Evolutionary conservation across 2,329 filamentous ascomycete genomes (phyloP).

Genomic region (Fusarium setosum): DNA sequence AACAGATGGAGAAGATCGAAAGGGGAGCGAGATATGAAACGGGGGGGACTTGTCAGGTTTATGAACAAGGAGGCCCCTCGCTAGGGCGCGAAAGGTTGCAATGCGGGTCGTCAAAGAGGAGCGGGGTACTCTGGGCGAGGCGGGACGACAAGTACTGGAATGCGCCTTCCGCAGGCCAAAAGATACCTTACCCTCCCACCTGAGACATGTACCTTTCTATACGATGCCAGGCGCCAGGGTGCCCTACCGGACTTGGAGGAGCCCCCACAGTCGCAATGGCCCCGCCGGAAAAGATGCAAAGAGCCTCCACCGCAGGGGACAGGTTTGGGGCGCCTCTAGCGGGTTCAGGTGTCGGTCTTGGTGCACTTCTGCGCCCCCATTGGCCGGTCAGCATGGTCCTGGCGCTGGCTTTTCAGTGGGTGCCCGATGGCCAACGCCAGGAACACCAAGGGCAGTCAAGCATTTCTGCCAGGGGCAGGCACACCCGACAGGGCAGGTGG

Average conservation of each 20-base stretch:
- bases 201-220: slow-evolving; percentile 8
- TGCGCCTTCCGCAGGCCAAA: background rate
- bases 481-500: background rate
- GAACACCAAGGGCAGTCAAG: slow-evolving; percentile 10
- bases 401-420: slow-evolving; percentile 11
- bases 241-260: slow-evolving; percentile 14
- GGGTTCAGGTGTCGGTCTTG: slow-evolving; percentile 25
- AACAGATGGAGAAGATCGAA: slow-evolving; percentile 39
- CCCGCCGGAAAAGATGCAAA: background rate
- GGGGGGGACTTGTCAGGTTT: slow-evolving; percentile 35
- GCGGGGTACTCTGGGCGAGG: slow-evolving; percentile 6
- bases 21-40: slow-evolving; percentile 27
- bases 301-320: slow-evolving; percentile 36
- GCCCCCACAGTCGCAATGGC: background rate
- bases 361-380: slow-evolving; percentile 2
- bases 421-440: slow-evolving; percentile 4
- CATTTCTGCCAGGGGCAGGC: slow-evolving; percentile 24
- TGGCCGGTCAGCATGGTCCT: slow-evolving; percentile 18
- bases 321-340: slow-evolving; percentile 27
- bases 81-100: slow-evolving; percentile 12
- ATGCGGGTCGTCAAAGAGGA: slow-evolving; percentile 8
- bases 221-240: slow-evolving; percentile 1
- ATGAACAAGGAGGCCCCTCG: slow-evolving; percentile 32
- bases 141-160: slow-evolving; percentile 13
- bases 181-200: slow-evolving; percentile 1